These are phyloP conservation scores for Lanmaoa rubissima DNA, from an alignment of 768 basidiomycete species.

Conservation along the genomic window DNA sequence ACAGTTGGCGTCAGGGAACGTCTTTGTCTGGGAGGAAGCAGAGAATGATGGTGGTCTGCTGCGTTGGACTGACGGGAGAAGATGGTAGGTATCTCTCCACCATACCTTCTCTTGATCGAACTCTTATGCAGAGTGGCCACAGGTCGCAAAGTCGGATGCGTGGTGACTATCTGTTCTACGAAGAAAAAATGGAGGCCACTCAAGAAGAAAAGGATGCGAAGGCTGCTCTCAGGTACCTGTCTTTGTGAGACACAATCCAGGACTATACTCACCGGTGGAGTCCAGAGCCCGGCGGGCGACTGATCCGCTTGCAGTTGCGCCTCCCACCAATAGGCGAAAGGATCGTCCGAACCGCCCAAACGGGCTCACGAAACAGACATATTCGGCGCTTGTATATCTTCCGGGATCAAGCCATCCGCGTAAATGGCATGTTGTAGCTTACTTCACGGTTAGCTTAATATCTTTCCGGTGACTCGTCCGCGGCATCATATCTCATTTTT, in stretches of 20 bases:
- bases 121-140: constrained; percentile 3
- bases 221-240: constrained; percentile 63
- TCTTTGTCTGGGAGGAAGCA: constrained; percentile 86
- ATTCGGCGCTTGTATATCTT: constrained; percentile 71
- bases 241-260: constrained; percentile 10
- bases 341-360: constrained; percentile 76
- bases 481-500: constrained; percentile 6
- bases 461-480: not conserved
- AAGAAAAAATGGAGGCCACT: constrained; percentile 79
- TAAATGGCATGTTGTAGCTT: constrained; percentile 85
- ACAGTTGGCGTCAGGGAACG: constrained; percentile 66
- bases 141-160: constrained; percentile 88
- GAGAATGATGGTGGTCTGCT: constrained; percentile 65
- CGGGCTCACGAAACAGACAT: constrained; percentile 85
- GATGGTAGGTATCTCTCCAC: constrained; percentile 51
- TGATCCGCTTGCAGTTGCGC: constrained; percentile 56
- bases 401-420: constrained; percentile 55
- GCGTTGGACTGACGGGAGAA: constrained; percentile 79
- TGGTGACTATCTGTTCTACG: constrained; percentile 80
- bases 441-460: constrained; percentile 60
- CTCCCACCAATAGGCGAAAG: constrained; percentile 65
- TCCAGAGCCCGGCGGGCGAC: constrained; percentile 56
- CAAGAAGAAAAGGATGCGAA: constrained; percentile 78
- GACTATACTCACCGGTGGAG: constrained; percentile 8
- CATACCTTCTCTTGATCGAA: not conserved